Evolutionary conservation across 2,329 filamentous ascomycete species (phyloP).

Genomic region (Sclerotinia subarctica): DNA sequence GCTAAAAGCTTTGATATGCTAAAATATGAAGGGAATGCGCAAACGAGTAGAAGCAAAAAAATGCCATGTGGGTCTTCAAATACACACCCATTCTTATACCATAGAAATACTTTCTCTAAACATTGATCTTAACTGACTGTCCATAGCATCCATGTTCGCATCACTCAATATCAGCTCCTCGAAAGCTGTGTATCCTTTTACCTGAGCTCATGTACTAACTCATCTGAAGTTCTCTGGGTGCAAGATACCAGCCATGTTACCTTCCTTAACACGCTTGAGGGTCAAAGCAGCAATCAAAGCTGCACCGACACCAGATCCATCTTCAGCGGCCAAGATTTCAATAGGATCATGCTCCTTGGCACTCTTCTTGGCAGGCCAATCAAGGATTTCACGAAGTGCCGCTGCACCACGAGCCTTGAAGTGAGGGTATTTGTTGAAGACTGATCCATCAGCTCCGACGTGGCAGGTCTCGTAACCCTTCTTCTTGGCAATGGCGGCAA

Average conservation of each 20-base stretch:
- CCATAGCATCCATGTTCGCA: neutral
- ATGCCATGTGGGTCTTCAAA: neutral
- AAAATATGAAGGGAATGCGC: neutral
- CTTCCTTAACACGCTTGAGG: constrained; percentile 60
- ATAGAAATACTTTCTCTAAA: neutral
- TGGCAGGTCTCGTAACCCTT: constrained; percentile 85
- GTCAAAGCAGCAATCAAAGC: constrained; percentile 82
- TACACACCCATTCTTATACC: neutral
- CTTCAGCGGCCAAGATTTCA: constrained; percentile 84
- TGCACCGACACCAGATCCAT: constrained; percentile 94
- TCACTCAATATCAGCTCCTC: neutral
- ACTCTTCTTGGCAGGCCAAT: constrained; percentile 74
- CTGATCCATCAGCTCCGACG: constrained; percentile 92
- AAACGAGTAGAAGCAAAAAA: neutral
- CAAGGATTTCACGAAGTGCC: constrained; percentile 90
- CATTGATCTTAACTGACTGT: neutral
- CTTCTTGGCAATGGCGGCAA: constrained; percentile 95
- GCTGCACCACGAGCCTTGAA: constrained; percentile 91
- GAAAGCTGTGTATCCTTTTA: neutral
- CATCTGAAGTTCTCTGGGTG: constrained; percentile 59
- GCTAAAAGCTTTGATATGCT: no score
- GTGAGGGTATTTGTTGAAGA: constrained; percentile 99
- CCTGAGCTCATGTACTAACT: neutral
- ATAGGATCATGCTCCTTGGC: constrained; percentile 79
- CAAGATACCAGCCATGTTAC: constrained; percentile 61